These are phyloP conservation scores for Cladophialophora exuberans DNA, from an alignment of 2,329 filamentous ascomycete genomes.

Conservation along the genomic window DNA sequence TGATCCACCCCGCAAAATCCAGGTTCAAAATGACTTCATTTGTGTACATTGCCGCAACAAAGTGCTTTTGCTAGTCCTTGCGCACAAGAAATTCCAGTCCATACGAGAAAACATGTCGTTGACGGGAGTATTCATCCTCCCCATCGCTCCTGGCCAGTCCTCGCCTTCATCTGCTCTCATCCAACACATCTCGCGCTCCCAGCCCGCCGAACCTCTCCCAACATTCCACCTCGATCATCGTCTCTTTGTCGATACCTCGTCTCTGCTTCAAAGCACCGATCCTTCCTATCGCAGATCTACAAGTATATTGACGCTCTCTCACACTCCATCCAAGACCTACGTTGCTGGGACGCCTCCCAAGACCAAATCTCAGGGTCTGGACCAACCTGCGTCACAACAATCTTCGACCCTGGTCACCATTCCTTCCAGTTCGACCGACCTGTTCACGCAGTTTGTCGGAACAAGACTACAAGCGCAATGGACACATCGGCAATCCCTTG, in stretches of 20 bases:
- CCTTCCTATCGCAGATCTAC: conserved; percentile 24
- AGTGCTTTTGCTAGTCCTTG: too few species aligned
- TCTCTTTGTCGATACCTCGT: conserved; percentile 33
- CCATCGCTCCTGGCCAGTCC: conserved; percentile 17
- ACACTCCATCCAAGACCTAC: conserved; percentile 26
- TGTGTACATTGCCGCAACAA: too few species aligned
- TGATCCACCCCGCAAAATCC: too few species aligned
- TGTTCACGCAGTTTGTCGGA: conserved; percentile 30
- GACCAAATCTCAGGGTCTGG: conserved; percentile 8
- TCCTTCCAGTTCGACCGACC: conserved; percentile 24
- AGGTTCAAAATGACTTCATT: too few species aligned
- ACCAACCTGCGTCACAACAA: background rate
- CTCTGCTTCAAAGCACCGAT: conserved; percentile 30
- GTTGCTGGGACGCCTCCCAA: conserved; percentile 23
- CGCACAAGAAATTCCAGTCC: too few species aligned
- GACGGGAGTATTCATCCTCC: conserved; percentile 29
- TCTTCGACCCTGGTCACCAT: conserved; percentile 26
- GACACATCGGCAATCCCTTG: conserved; percentile 29
- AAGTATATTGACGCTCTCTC: conserved; percentile 30
- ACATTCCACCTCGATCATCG: conserved; percentile 31
- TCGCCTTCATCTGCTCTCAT: conserved; percentile 28
- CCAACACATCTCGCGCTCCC: conserved; percentile 31
- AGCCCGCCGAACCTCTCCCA: conserved; percentile 28
- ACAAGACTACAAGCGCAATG: conserved; percentile 33
- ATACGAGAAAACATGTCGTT: conserved; percentile 22